These are phyloP conservation scores for Cotoneaster glaucophyllus DNA, from an alignment of 306 rosid genomes.

Conservation along the genomic window DNA sequence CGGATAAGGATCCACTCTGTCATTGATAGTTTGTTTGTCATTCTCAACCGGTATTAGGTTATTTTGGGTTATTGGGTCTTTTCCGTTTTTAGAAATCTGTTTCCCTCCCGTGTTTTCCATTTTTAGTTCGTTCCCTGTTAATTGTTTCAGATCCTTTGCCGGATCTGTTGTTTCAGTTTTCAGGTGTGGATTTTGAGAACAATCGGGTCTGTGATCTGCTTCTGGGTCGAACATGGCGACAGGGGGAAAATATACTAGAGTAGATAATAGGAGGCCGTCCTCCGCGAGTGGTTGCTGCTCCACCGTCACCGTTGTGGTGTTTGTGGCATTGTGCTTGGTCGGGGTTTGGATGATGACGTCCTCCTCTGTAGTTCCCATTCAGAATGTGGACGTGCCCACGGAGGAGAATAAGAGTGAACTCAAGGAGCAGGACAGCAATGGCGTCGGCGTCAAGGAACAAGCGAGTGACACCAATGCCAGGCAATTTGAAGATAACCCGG, in stretches of 20 bases:
- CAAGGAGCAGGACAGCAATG: slow-evolving; percentile 26
- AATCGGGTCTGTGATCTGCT: background rate
- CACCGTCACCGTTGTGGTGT: slow-evolving; percentile 69
- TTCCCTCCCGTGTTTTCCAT: background rate
- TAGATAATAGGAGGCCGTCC: slow-evolving; percentile 57
- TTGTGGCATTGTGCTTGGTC: slow-evolving; percentile 81
- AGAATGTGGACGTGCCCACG: slow-evolving; percentile 49
- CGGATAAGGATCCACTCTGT: slow-evolving; percentile 12
- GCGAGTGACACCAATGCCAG: slow-evolving; percentile 32
- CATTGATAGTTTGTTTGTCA: background rate
- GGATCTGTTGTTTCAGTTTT: slow-evolving; percentile 2
- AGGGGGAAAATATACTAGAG: slow-evolving; percentile 53
- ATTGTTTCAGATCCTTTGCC: background rate
- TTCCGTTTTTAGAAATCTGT: background rate
- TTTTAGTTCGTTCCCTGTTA: background rate
- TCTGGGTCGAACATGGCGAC: slow-evolving; percentile 46
- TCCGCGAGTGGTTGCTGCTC: slow-evolving; percentile 67
- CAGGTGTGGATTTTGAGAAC: slow-evolving; percentile 22
- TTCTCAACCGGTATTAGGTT: background rate
- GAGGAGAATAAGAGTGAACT: slow-evolving; percentile 48
- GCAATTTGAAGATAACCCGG: slow-evolving; percentile 66
- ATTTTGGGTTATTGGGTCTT: background rate
- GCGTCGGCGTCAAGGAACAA: slow-evolving; percentile 38
- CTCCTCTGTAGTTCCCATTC: slow-evolving; percentile 69
- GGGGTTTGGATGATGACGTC: slow-evolving; percentile 98